Base-by-base conservation (phyloP, 2,329 filamentous ascomycete species). In the Aspergillus sp. region DNA sequence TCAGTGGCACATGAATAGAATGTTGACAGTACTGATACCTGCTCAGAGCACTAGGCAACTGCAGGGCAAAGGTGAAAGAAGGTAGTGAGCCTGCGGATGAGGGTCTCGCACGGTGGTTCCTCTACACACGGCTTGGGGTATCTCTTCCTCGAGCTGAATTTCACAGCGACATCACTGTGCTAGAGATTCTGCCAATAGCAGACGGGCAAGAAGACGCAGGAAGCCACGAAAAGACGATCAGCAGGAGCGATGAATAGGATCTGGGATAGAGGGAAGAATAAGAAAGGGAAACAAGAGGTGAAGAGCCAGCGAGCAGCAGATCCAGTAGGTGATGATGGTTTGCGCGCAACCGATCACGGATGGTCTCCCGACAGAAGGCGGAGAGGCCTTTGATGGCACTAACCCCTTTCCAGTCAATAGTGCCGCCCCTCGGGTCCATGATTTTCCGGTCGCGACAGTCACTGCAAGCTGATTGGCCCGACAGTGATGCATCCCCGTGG, bases 341-440 rank as follows among this genome's bases (percentile, higher is more conserved):
- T 75, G 73, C 73, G 73, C 73, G 72, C 73, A 70, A 74, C 67
- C 70, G 72, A 73, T 74, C 72, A 72, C 72, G 69, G 72, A 67
- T 72, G 69, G 63, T 60, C 64, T 61, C 70, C 68, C 71, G 71
- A 72, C 66, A 63, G 66, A 70, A 69, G 68, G 68, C 68, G 68
- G 68, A 69, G 65, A 67, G 71, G 70, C 63, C 66, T 74, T 72
- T 74, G 65, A 64, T 61, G 58, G 61, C 66, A 60, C 72, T 74
- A 74, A 63, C 38, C 68, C 65, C 47, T 50, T 60, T 69, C 25
- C 15, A 52, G 65, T 25, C 32, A 36, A 59, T 70, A 65, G 63
- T 19, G n/a, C n/a, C 49, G 47, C 53, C 25, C 13, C n/a, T 52
- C 71, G 70, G 73, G 30, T n/a, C 25, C 36, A 63, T 45, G 21